Evolutionary conservation across 495 filamentous ascomycete genomes (phyloP), one percentile per base, ranked within the genome.

Genomic region (Penicillium bialowiezense): DNA sequence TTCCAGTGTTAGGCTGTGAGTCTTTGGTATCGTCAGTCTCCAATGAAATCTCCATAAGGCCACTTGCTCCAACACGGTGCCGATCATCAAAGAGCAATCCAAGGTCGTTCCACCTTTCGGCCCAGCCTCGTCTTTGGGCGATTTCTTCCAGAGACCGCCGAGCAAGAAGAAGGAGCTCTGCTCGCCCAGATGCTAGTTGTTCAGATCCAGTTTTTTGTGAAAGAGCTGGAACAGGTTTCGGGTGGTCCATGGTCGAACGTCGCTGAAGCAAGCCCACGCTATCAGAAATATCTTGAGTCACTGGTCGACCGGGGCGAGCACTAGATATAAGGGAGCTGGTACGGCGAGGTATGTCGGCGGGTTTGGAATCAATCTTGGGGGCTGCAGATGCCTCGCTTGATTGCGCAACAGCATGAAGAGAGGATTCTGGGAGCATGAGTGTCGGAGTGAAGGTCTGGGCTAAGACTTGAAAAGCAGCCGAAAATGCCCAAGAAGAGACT

Each of bases 401-500:
- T 43, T 70, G 64, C 7, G 54, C 45, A 7, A 68, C 57, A 13
- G 60, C 56, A 52, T 69, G 65, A 21, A 71, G 49, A 23, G 82
- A 77, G 12, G 82, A 84, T 13, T 84, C 77, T 2, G 84, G 80
- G 23, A 90, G 84, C 1, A 80, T 76, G 8, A 90, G 70, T 5
- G 80, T 72, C 31, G 84, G 82, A 6, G 88, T 88, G 3, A 78
- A 79, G 0, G 88, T 95, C 58, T 90, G 87, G 7, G 81, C 77
- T 5, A 96, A 71, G 18, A 96, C 81, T 52, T 91, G 87, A 56
- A 87, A 82, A 7, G 85, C 77, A 19, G 88, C 85, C 20, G 87
- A 83, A 61, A 90, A 96, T 7, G 82, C 86, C 80, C 92, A 97
- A 0, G 90, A 90, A 5, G 84, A 84, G 7, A 96, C 84, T 4